Evolutionary conservation across 2,329 filamentous ascomycete species (phyloP), one percentile per base, ranked within the genome.

Genomic region (Pseudogymnoascus sp.): DNA sequence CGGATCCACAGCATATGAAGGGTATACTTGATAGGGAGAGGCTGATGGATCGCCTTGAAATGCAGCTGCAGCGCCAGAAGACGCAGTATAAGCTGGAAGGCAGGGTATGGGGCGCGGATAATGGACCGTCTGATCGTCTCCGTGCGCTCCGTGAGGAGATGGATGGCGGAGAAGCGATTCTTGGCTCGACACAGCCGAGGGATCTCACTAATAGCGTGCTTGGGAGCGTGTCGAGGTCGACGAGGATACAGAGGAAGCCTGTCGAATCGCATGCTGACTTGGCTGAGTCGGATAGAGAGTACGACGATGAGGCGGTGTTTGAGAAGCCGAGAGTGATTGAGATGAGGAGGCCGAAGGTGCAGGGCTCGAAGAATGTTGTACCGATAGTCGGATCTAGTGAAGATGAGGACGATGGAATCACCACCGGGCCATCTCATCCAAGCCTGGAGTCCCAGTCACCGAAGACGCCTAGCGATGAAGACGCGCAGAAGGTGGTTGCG

Each of bases 21-120:
- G 95, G 95, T 67, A 98, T 99, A 67, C 81, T 99, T 68, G 93
- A 98, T 74, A 89, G 95, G 25, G 91, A 97, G 72, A 87, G 84
- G 72, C 86, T 99, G 69, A 96, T 99, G 90, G 90, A 92, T 73
- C 88, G 93, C 62, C 83, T 99, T 64, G 93, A 96, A 76, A 96
- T 91, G 81, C 95, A 98, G 77, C 85, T 99, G 45, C 93, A 98
- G 79, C 84, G 95, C 68, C 93, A 96, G 68, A 98, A 98, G 83
- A 98, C 95, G 0, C 93, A 98, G 74, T 96, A 92, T 77, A 97
- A 97, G 77, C 85, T 99, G 34, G 95, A 98, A 77, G 95, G 95
- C 69, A 91, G 91, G 75, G 87, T 92, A 7, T 96, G 93, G 90
- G 88, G 88, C 67, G 90, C 96, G 67, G 80, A 84, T 62, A 83